These are phyloP conservation scores for Boletellus sp. DNA, from an alignment of 1,284 basidiomycete genomes.

Conservation along the genomic window DNA sequence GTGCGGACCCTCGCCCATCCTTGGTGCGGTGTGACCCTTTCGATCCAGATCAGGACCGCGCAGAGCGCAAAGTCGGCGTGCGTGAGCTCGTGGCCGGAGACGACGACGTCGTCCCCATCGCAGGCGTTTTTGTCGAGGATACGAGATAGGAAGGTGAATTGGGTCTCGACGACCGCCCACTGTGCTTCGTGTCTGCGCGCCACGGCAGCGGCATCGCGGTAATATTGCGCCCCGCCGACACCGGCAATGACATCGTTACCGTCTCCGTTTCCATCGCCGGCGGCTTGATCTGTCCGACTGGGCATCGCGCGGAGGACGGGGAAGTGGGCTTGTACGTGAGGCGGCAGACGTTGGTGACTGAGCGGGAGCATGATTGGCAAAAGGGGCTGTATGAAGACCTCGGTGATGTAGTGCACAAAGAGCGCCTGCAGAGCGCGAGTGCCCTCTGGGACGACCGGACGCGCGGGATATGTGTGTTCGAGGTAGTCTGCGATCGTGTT, in stretches of 20 bases:
- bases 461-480: constrained; percentile 63
- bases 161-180: constrained; percentile 59
- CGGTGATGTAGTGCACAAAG: constrained; percentile 68
- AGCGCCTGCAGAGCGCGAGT: constrained; percentile 61
- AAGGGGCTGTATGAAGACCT: constrained; percentile 62
- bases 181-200: constrained; percentile 54
- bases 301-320: constrained; percentile 14
- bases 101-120: constrained; percentile 59
- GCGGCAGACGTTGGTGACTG: constrained; percentile 56
- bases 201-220: background rate
- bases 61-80: constrained; percentile 72
- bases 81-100: constrained; percentile 59
- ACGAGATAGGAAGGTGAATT: constrained; percentile 60
- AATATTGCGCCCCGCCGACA: background rate
- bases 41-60: constrained; percentile 67
- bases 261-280: no score
- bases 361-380: constrained; percentile 68
- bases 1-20: constrained; percentile 58
- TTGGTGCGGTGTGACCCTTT: constrained; percentile 62
- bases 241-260: background rate
- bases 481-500: constrained; percentile 68
- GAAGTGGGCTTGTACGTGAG: constrained; percentile 53
- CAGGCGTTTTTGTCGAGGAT: constrained; percentile 62
- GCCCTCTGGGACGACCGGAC: constrained; percentile 65
- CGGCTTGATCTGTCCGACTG: no score